A percentile compares a stretch with the other conserved stretches of the same genome.
phyloP scores from a whole-genome alignment of 2,329 filamentous ascomycete species.

The Colletotrichum sp. region DNA sequence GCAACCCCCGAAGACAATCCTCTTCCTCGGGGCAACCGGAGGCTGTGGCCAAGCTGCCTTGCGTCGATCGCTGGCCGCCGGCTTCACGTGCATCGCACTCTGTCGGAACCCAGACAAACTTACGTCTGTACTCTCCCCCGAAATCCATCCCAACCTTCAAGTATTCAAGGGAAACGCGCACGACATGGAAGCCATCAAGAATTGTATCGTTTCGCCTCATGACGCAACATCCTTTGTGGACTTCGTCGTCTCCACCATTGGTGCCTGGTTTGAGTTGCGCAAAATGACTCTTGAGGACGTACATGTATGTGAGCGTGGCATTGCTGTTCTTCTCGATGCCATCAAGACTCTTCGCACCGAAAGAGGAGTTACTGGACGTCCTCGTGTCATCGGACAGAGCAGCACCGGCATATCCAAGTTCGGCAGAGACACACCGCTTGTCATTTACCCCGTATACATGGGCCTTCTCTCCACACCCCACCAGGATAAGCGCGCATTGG shows the following conservation, averaged over 20 bases:
- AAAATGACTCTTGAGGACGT: conserved; percentile 48
- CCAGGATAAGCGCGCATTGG: conserved; percentile 50
- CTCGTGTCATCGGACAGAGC: conserved; percentile 42
- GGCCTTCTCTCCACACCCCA: conserved; percentile 41
- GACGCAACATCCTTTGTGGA: conserved; percentile 43
- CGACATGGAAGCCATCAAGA: conserved; percentile 40
- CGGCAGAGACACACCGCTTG: conserved; percentile 44
- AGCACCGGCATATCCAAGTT: conserved; percentile 46
- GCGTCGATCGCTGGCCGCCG: conserved; percentile 47
- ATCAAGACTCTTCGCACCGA: conserved; percentile 34
- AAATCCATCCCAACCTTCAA: conserved; percentile 39
- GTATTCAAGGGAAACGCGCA: conserved; percentile 54
- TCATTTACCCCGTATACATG: conserved; percentile 46
- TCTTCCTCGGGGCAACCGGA: conserved; percentile 59
- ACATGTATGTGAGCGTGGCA: conserved; percentile 51
- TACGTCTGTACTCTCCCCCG: conserved; percentile 34
- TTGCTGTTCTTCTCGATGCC: conserved; percentile 45
- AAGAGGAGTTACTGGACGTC: conserved; percentile 26
- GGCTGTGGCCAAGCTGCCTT: conserved; percentile 55
- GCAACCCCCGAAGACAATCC: conserved; percentile 41
- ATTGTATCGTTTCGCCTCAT: conserved; percentile 35
- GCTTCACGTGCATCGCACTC: conserved; percentile 52
- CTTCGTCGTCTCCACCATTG: conserved; percentile 53
- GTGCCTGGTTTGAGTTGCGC: conserved; percentile 35
- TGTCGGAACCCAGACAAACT: conserved; percentile 57